A percentile compares a stretch with the other conserved stretches of the same genome.
phyloP scores from a whole-genome alignment of 306 rosid species.

The Pterocarpus santalinus region DNA sequence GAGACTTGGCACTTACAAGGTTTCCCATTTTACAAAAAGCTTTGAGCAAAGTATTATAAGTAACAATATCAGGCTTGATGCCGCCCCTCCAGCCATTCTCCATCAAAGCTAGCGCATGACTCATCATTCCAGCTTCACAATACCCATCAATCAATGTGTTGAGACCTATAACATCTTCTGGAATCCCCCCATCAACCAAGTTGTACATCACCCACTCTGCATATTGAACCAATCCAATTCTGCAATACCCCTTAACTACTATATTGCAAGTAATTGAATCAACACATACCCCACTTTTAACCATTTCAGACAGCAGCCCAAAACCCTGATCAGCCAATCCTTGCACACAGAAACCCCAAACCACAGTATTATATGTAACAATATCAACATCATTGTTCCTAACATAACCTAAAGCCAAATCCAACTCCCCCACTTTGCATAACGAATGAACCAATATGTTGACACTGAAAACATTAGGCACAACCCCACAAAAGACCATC shows the following conservation, averaged over 20 bases:
- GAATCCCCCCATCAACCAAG: slow-evolving; percentile 65
- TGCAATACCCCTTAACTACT: slow-evolving; percentile 72
- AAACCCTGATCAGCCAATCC: slow-evolving; percentile 71
- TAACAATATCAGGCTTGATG: slow-evolving; percentile 62
- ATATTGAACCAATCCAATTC: slow-evolving; percentile 63
- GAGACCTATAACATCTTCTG: slow-evolving; percentile 59
- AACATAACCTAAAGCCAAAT: slow-evolving; percentile 63
- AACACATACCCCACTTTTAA: slow-evolving; percentile 59
- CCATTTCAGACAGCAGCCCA: slow-evolving; percentile 80
- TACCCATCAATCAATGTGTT: slow-evolving; percentile 72
- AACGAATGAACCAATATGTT: slow-evolving; percentile 79
- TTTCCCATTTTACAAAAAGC: slow-evolving; percentile 67
- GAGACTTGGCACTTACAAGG: slow-evolving; percentile 60
- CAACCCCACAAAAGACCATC: slow-evolving; percentile 69
- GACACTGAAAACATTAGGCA: slow-evolving; percentile 69
- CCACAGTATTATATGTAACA: slow-evolving; percentile 75
- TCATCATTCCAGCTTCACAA: slow-evolving; percentile 70
- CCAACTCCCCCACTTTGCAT: slow-evolving; percentile 74
- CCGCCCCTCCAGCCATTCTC: slow-evolving; percentile 55
- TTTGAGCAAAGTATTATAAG: slow-evolving; percentile 73
- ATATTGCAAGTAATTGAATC: slow-evolving; percentile 73
- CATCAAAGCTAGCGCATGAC: slow-evolving; percentile 61
- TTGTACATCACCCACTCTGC: slow-evolving; percentile 67
- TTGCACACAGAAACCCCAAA: slow-evolving; percentile 74
- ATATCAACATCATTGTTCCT: slow-evolving; percentile 60